Evolutionary conservation across 2,329 filamentous ascomycete species (phyloP).

Genomic region (Hymenoscyphus repandus): DNA sequence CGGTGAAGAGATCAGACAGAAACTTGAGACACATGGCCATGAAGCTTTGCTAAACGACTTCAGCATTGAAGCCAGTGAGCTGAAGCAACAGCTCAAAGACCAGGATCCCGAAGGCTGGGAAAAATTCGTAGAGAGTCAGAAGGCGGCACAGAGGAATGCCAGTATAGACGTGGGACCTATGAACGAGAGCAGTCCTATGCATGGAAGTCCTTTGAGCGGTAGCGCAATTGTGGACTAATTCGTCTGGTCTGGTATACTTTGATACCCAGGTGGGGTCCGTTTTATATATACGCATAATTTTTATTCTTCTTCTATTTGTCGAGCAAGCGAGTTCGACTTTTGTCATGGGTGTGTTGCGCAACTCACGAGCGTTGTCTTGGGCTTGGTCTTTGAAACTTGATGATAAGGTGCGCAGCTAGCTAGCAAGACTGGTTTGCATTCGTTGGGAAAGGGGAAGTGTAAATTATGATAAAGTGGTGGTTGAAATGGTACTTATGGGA

Average conservation of each 20-base stretch:
- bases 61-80: slow-evolving; percentile 36
- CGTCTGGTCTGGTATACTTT: background rate
- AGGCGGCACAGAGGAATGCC: slow-evolving; percentile 30
- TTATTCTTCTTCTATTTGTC: background rate
- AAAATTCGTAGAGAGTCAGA: slow-evolving; percentile 55
- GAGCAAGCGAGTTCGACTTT: no score
- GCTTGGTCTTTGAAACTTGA: no score
- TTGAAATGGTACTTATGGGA: no score
- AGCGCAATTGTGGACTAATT: slow-evolving; percentile 19
- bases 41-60: slow-evolving; percentile 59
- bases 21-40: slow-evolving; percentile 43
- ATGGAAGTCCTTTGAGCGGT: background rate
- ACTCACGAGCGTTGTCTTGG: no score
- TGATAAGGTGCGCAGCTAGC: no score
- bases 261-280: no score
- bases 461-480: no score
- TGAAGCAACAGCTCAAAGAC: slow-evolving; percentile 46
- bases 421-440: no score
- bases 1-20: slow-evolving; percentile 50
- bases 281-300: background rate
- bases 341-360: no score
- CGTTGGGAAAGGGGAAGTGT: no score
- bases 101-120: slow-evolving; percentile 64
- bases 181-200: slow-evolving; percentile 3
- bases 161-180: slow-evolving; percentile 11